Evolutionary conservation across 139 green algal species (phyloP), one percentile per base, ranked within the genome.

Genomic region (Monoraphidium neglectum): DNA sequence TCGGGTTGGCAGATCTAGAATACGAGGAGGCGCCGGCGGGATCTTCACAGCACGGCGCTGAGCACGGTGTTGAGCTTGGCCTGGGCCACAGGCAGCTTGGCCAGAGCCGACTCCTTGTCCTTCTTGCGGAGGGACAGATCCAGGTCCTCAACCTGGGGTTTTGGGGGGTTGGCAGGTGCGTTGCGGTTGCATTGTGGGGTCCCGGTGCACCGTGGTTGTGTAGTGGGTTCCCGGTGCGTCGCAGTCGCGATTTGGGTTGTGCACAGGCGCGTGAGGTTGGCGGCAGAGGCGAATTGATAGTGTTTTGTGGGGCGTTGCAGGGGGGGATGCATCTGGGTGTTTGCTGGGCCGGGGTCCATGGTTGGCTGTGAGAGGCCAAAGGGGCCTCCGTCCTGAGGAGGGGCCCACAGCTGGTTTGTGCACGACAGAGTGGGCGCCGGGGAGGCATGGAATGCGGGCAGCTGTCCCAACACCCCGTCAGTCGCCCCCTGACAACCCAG

Each of bases 101-200:
- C 65, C n/a, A 79, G 15, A 40, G 93, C 87, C 23, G 83, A 67
- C 21, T 77, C 77, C 77, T 91, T 59, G 83, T 97, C 83, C 91
- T 98, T 98, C 72, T 87, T 84, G 63, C 92, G 88, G 75, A 98
- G 85, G 38, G 89, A 74, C 65, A 93, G 93, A 87, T 98, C 94
- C 43, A 97, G 87, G 28, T 87, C 83, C 76, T 96, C 90, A 57
- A 93, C 87, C 85, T 91, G 84, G 12, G 60, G 4, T 8, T 26
- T 13, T 37, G 36, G 10, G 21, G 10, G 10, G 18, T 24, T 71
- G 64, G 47, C n/a, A 49, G 28, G 1, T 4, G 61, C 1, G 36
- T 2, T 5, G 21, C 18, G 68, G 36, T 69, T 37, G 12, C 3
- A 66, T 10, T 66, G 59, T 66, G 15, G 33, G 28, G 16, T 28